Conservation (phyloP, 176 grass and related monocot species). For the Ensete glaucum region DNA sequence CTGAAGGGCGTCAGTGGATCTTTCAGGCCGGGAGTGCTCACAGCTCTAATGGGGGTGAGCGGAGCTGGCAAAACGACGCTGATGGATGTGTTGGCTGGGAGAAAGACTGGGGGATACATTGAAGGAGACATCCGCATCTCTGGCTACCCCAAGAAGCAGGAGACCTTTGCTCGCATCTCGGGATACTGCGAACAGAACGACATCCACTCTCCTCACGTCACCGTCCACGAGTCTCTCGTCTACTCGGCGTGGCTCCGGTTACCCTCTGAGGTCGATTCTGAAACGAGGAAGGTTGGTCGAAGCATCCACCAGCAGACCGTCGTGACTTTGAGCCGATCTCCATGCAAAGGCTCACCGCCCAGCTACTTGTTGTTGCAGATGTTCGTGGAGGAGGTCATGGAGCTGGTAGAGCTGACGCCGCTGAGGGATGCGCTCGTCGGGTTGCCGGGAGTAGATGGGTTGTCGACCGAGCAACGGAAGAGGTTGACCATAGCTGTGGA, state of each 20-base stretch:
- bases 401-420: conserved; percentile 63
- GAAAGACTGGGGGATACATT: conserved; percentile 72
- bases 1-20: conserved; percentile 60
- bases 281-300: conserved; percentile 61
- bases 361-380: conserved; percentile 28
- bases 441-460: conserved; percentile 53
- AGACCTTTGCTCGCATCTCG: conserved; percentile 77
- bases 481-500: conserved; percentile 84
- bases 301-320: background rate
- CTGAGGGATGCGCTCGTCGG: conserved; percentile 67
- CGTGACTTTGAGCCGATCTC: background rate
- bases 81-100: conserved; percentile 65
- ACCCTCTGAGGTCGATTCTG: conserved; percentile 30
- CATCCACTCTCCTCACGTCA: conserved; percentile 77
- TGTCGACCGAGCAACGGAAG: conserved; percentile 83
- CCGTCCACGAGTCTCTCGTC: conserved; percentile 60
- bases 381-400: conserved; percentile 84
- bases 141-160: conserved; percentile 77
- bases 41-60: conserved; percentile 78
- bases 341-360: background rate
- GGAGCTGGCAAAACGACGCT: conserved; percentile 81
- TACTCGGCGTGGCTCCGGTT: conserved; percentile 60
- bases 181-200: conserved; percentile 86
- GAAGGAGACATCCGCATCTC: conserved; percentile 58
- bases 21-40: conserved; percentile 81